Evolutionary conservation across 805 yeast species (phyloP).

Genomic region (Ogataea trehalophila): DNA sequence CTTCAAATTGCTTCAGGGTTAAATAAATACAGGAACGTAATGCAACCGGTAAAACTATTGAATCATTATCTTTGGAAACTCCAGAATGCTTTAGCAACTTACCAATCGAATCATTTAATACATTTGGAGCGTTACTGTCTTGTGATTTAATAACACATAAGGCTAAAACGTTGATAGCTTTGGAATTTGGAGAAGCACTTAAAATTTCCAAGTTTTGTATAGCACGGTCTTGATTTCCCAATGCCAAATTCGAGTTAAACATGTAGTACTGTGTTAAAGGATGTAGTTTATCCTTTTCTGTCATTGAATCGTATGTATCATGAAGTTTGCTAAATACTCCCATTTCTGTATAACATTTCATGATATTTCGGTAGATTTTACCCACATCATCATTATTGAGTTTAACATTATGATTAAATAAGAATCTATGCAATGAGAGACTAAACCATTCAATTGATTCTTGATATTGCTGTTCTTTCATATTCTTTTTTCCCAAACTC

Average conservation of each 20-base stretch:
- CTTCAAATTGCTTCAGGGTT: slow-evolving; percentile 10
- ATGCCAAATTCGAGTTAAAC: slow-evolving; percentile 22
- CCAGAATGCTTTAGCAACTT: slow-evolving; percentile 2
- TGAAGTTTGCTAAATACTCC: slow-evolving; percentile 20
- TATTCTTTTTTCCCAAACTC: slow-evolving; percentile 33
- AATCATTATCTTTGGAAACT: neutral
- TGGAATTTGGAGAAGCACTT: neutral
- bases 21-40: slow-evolving; percentile 14
- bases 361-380: slow-evolving; percentile 34
- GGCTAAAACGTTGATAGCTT: slow-evolving; percentile 15
- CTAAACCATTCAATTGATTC: slow-evolving; percentile 15
- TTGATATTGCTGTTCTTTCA: slow-evolving; percentile 15
- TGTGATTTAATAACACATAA: slow-evolving; percentile 31
- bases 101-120: slow-evolving; percentile 4
- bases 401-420: slow-evolving; percentile 7
- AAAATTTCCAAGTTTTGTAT: slow-evolving; percentile 2
- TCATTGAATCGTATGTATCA: slow-evolving; percentile 22
- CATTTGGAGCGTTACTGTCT: slow-evolving; percentile 3
- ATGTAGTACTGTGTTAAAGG: slow-evolving; percentile 31
- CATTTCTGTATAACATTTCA: slow-evolving; percentile 24
- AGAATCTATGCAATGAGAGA: slow-evolving; percentile 10
- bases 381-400: slow-evolving; percentile 27
- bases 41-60: slow-evolving; percentile 8
- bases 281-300: slow-evolving; percentile 13
- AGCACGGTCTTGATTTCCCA: neutral